phyloP scores from a whole-genome alignment of 495 filamentous ascomycete genomes.

The Entonaema liquescens region DNA sequence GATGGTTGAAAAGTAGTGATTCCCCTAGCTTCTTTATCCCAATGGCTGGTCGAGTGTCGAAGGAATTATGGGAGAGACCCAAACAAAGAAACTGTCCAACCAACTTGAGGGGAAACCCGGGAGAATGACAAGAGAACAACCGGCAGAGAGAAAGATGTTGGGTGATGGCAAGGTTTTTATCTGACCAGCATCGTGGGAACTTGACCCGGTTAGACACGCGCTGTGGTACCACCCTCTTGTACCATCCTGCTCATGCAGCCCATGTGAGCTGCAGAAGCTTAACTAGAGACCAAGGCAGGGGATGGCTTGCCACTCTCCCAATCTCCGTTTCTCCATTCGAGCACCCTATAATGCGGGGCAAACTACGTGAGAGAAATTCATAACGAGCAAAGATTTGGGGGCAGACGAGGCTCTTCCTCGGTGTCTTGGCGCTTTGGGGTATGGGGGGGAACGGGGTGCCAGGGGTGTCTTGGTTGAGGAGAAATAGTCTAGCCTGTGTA shows the following conservation, averaged over 20 bases:
- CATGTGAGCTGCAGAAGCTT: slow-evolving; percentile 37
- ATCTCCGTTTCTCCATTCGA: slow-evolving; percentile 27
- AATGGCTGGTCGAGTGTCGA: neutral
- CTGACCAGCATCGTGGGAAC: slow-evolving; percentile 14
- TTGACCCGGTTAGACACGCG: neutral
- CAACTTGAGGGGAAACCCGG: neutral
- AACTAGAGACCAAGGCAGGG: slow-evolving; percentile 26
- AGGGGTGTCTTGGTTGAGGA: slow-evolving; percentile 9
- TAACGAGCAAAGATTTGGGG: slow-evolving; percentile 18
- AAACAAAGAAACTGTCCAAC: neutral
- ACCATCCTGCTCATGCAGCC: neutral
- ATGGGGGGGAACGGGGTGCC: slow-evolving; percentile 7
- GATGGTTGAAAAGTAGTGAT: neutral
- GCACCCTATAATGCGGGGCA: slow-evolving; percentile 30
- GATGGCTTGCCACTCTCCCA: slow-evolving; percentile 28
- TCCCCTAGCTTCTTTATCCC: neutral
- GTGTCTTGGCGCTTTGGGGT: slow-evolving; percentile 41
- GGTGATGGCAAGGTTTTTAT: slow-evolving; percentile 32
- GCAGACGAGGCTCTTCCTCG: slow-evolving; percentile 41
- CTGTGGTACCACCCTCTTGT: slow-evolving; percentile 10
- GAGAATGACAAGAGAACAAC: neutral
- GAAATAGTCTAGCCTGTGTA: neutral
- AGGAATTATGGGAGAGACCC: neutral
- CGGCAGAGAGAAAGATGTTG: neutral
- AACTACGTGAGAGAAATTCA: slow-evolving; percentile 12